Evolutionary conservation across 202 grass and related monocot genomes (phyloP).

Genomic region (Panicum hallii): DNA sequence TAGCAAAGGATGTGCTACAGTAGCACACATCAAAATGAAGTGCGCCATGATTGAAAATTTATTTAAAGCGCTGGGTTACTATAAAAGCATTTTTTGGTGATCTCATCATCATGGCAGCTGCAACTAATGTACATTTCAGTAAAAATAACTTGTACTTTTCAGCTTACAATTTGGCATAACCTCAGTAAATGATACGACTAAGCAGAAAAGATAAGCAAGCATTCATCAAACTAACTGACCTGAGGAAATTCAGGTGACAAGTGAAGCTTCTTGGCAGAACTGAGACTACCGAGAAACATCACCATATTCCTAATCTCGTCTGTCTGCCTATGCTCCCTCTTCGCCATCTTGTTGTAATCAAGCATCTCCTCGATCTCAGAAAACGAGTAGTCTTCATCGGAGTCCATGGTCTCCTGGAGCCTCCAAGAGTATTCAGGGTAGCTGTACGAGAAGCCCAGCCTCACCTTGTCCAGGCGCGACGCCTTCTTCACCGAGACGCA

Average conservation of each 20-base stretch:
- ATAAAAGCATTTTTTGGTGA: too few relatives aligned
- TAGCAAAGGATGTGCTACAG: too few relatives aligned
- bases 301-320: conserved; percentile 31
- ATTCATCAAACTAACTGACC: conserved; percentile 16
- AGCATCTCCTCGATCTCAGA: conserved; percentile 1
- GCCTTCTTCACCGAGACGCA: conserved; percentile 18
- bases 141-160: not conserved
- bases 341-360: conserved; percentile 29
- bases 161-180: not conserved
- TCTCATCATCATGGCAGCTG: too few relatives aligned
- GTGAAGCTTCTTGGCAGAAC: not conserved
- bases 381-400: not conserved
- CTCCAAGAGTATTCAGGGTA: not conserved
- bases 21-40: too few relatives aligned
- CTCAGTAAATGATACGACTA: not conserved
- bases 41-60: too few relatives aligned
- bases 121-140: not conserved
- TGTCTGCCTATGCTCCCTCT: conserved; percentile 28
- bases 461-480: not conserved
- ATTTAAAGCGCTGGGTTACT: too few relatives aligned
- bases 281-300: conserved; percentile 15
- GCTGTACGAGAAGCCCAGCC: conserved; percentile 15
- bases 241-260: not conserved
- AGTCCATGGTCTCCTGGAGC: not conserved
- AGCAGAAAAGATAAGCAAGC: not conserved